phyloP scores from a whole-genome alignment of 441 rosid species.

The Macaranga tanarius region DNA sequence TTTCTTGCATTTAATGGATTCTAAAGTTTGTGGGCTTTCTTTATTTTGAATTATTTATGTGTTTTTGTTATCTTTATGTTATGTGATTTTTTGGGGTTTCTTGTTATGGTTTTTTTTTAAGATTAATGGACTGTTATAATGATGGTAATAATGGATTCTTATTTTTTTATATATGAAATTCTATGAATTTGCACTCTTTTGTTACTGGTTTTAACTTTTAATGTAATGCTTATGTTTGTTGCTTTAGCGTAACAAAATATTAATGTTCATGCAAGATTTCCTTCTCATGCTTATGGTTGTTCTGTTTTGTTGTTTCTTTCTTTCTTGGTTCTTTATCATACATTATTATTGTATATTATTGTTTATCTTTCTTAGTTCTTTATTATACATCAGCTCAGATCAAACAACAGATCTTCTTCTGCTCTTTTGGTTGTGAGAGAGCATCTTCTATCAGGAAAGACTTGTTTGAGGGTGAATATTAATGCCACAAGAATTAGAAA shows the following conservation, averaged over 20 bases:
- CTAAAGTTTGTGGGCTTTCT: background rate
- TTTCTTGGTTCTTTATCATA: background rate
- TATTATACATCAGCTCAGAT: slow-evolving; percentile 51
- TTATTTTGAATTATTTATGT: background rate
- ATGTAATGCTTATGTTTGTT: background rate
- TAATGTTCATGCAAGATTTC: background rate
- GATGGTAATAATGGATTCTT: background rate
- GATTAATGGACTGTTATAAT: background rate
- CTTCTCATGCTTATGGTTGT: background rate
- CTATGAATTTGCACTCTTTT: background rate
- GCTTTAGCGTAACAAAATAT: background rate
- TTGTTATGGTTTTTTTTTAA: background rate
- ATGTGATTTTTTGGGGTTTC: background rate
- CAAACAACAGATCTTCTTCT: slow-evolving; percentile 38
- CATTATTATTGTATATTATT: background rate
- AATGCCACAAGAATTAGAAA: no score
- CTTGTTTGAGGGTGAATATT: no score
- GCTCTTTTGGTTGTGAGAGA: slow-evolving; percentile 86
- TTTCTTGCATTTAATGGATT: background rate
- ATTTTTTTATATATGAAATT: background rate
- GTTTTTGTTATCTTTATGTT: background rate
- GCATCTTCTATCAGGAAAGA: slow-evolving; percentile 88
- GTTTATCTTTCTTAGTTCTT: background rate
- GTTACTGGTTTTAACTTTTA: background rate
- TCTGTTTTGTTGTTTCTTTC: background rate